Evolutionary conservation across 139 green algal species (phyloP).

Genomic region (Ettlia oleoabundans): DNA sequence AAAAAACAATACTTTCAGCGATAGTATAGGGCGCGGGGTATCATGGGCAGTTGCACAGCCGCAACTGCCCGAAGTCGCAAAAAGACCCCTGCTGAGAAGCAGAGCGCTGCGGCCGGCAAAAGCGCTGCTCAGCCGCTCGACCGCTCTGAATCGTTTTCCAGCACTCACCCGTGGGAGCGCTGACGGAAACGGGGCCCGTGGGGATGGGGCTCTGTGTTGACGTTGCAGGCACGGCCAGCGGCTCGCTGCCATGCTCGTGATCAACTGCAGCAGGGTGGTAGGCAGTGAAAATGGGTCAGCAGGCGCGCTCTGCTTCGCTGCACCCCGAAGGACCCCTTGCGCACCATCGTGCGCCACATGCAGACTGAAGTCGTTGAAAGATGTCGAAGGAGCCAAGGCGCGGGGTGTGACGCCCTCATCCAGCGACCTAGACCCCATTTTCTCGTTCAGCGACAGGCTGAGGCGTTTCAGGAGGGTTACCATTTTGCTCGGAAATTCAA

Average conservation of each 20-base stretch:
- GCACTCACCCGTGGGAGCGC: neutral
- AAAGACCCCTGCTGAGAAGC: neutral
- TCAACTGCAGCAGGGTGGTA: neutral
- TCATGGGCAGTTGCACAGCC: neutral
- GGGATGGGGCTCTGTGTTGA: neutral
- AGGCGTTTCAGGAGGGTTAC: neutral
- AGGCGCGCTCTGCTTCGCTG: no score
- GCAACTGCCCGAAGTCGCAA: neutral
- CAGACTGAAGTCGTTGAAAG: slow-evolving; percentile 43
- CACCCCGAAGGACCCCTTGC: neutral
- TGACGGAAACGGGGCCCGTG: neutral
- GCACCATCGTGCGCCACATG: slow-evolving; percentile 14
- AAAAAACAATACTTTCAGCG: neutral
- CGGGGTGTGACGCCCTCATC: neutral
- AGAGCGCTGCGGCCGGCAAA: neutral
- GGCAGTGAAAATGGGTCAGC: no score
- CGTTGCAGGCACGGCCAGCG: neutral
- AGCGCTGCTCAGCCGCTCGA: no score
- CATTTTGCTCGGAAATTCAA: neutral
- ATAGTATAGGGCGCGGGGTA: neutral
- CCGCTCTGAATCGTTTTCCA: neutral
- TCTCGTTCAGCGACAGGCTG: neutral
- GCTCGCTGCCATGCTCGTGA: neutral
- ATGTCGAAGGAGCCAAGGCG: neutral
- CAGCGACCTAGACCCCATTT: neutral